A percentile compares a stretch with the other conserved stretches of the same genome.
Evolutionary conservation across 495 filamentous ascomycete genomes (phyloP).

Genomic region (Daldinia bambusicola): DNA sequence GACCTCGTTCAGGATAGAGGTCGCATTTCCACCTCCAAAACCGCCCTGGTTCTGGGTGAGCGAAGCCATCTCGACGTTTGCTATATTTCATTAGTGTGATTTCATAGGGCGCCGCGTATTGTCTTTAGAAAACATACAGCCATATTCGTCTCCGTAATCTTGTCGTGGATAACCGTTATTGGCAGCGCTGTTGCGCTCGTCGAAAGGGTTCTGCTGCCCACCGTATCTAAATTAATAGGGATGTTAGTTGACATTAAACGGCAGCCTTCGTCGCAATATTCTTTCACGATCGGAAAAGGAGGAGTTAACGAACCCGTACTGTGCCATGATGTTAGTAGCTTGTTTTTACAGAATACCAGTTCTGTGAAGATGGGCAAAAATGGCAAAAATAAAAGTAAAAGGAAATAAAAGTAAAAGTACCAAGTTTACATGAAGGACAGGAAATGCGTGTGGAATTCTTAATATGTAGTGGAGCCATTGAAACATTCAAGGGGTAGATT

Average conservation of each 20-base stretch:
- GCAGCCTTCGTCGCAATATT: slow-evolving; percentile 14
- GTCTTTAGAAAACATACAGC: slow-evolving; percentile 55
- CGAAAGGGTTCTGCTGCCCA: slow-evolving; percentile 62
- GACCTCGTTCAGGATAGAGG: slow-evolving; percentile 84
- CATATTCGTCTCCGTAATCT: slow-evolving; percentile 59
- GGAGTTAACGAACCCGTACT: slow-evolving; percentile 52
- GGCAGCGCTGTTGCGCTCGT: slow-evolving; percentile 53
- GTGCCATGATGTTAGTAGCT: slow-evolving; percentile 47
- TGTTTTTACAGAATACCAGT: slow-evolving; percentile 20
- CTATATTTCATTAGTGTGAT: slow-evolving; percentile 42
- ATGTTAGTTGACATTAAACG: slow-evolving; percentile 42
- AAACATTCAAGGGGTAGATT: slow-evolving; percentile 48
- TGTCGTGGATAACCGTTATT: slow-evolving; percentile 51
- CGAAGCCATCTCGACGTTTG: slow-evolving; percentile 71
- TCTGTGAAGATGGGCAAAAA: slow-evolving; percentile 15
- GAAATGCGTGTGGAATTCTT: slow-evolving; percentile 22
- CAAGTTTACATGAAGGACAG: slow-evolving; percentile 13
- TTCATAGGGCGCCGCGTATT: neutral
- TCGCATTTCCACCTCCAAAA: slow-evolving; percentile 65
- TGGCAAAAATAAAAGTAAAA: neutral
- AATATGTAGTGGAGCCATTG: slow-evolving; percentile 32
- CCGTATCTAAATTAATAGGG: slow-evolving; percentile 52
- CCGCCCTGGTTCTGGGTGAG: slow-evolving; percentile 58
- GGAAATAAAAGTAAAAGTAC: slow-evolving; percentile 9
- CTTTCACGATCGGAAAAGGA: slow-evolving; percentile 10